Percentiles rank a stretch among this genome's conserved stretches.
Evolutionary conservation across 2,329 filamentous ascomycete genomes (phyloP).

Genomic region (Fusarium miscanthi): DNA sequence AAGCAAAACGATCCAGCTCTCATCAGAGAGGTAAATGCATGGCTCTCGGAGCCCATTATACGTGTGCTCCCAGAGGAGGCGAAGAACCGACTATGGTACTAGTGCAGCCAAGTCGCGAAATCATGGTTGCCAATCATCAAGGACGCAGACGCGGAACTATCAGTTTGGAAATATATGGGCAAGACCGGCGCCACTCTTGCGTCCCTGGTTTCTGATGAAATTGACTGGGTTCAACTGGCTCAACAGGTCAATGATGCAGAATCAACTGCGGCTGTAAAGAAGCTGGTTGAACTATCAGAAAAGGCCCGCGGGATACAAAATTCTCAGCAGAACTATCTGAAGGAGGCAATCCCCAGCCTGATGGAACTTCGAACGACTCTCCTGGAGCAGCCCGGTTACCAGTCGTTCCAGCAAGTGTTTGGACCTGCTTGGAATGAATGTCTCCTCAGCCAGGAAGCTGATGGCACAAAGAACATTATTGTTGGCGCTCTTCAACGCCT

Average conservation of each 20-base stretch:
- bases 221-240: background rate
- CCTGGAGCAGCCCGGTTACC: background rate
- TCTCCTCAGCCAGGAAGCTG: background rate
- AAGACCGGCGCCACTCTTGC: background rate
- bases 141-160: background rate
- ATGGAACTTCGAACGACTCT: background rate
- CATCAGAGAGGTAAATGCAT: background rate
- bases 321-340: background rate
- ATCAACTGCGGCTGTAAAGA: background rate
- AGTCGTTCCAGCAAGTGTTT: background rate
- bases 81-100: constrained; percentile 14
- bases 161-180: background rate
- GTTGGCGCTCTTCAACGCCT: constrained; percentile 6
- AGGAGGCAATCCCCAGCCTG: background rate
- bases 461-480: background rate
- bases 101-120: constrained; percentile 5
- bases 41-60: background rate
- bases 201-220: background rate
- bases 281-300: background rate
- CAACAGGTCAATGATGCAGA: background rate
- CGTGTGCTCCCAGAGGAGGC: constrained; percentile 3
- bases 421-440: background rate
- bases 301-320: background rate
- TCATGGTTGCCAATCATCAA: background rate
- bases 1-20: background rate